Evolutionary conservation across 1,139 yeast genomes (phyloP).

Genomic region (Taphrina sp.): DNA sequence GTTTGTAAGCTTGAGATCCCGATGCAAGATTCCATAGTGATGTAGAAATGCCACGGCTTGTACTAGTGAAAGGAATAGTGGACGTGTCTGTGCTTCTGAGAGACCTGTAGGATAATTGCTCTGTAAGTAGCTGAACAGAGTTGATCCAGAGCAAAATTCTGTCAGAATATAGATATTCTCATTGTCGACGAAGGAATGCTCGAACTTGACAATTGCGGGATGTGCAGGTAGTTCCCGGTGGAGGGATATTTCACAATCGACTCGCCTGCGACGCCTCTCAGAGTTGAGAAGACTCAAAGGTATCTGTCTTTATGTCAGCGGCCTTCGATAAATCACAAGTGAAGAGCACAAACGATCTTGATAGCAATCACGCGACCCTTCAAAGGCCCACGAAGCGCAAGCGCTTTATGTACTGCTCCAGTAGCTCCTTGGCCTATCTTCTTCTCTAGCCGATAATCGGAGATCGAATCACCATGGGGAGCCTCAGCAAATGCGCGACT

Average conservation of each 20-base stretch:
- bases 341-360: slow-evolving; percentile 31
- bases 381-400: slow-evolving; percentile 25
- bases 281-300: too few relatives aligned
- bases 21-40: slow-evolving; percentile 63
- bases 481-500: not conserved
- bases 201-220: slow-evolving; percentile 82
- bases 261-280: slow-evolving; percentile 28
- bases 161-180: slow-evolving; percentile 85
- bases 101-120: slow-evolving; percentile 27
- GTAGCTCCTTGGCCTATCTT: slow-evolving; percentile 34
- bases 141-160: slow-evolving; percentile 84
- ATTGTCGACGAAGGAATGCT: slow-evolving; percentile 94
- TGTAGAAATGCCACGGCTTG: slow-evolving; percentile 75
- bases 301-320: too few relatives aligned
- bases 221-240: slow-evolving; percentile 47
- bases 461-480: slow-evolving; percentile 19
- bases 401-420: slow-evolving; percentile 33
- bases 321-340: too few relatives aligned
- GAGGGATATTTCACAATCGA: slow-evolving; percentile 28
- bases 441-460: slow-evolving; percentile 30
- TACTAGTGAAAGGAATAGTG: slow-evolving; percentile 67
- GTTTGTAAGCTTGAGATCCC: slow-evolving; percentile 82
- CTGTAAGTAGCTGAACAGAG: slow-evolving; percentile 48
- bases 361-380: slow-evolving; percentile 23
- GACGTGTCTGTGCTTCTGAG: slow-evolving; percentile 42